phyloP scores from a whole-genome alignment of 2,329 filamentous ascomycete species.

The Drechslerella dactyloides region DNA sequence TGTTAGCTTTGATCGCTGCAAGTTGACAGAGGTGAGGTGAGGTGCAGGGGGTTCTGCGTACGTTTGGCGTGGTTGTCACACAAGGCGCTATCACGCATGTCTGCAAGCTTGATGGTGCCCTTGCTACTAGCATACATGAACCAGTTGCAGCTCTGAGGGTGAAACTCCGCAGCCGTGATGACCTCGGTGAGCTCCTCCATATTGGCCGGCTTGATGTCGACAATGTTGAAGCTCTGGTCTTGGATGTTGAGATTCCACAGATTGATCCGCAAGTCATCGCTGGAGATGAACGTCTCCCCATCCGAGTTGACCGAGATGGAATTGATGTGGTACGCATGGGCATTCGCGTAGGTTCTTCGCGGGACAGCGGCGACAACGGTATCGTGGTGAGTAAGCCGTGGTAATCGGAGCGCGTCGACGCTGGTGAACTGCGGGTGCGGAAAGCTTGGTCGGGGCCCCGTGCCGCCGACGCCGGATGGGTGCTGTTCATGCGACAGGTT shows the following conservation, averaged over 20 bases:
- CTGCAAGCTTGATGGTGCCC: conserved; percentile 96
- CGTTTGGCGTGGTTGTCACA: conserved; percentile 96
- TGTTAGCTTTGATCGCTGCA: conserved; percentile 26
- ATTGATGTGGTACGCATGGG: conserved; percentile 99
- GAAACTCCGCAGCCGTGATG: conserved; percentile 97
- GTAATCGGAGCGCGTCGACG: conserved; percentile 84
- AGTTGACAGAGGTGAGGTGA: neutral
- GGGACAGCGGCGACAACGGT: conserved; percentile 97
- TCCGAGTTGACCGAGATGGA: conserved; percentile 99
- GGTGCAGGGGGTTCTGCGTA: conserved; percentile 63
- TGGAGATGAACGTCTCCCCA: conserved; percentile 98
- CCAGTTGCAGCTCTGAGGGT: conserved; percentile 97
- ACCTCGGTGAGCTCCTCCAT: conserved; percentile 99
- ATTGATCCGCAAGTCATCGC: conserved; percentile 96
- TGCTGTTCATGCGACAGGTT: conserved; percentile 92
- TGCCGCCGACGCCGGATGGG: conserved; percentile 65
- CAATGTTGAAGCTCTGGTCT: conserved; percentile 99
- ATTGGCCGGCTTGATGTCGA: conserved; percentile 99
- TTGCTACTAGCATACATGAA: conserved; percentile 99
- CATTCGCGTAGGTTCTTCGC: conserved; percentile 94
- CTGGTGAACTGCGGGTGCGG: conserved; percentile 78
- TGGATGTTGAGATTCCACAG: conserved; percentile 99
- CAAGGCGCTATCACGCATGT: conserved; percentile 95
- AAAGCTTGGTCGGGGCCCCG: conserved; percentile 71
- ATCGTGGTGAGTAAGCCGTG: conserved; percentile 95